Conservation (phyloP, 805 yeast genomes). For the Jamesozyma piceae region DNA sequence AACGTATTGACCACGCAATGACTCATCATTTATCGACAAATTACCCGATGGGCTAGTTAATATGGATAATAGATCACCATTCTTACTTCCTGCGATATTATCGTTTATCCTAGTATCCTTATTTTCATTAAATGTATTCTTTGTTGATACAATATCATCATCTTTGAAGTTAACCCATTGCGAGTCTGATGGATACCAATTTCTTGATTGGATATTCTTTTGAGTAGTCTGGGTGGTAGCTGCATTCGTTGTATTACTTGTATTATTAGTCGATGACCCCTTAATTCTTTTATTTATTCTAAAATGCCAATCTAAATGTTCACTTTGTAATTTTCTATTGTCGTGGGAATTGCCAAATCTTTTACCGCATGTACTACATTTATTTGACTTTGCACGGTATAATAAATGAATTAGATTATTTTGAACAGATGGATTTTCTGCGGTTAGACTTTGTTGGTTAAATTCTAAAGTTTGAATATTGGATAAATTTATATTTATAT, state of each 20-base stretch:
- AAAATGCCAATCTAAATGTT: conserved; percentile 94
- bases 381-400: conserved; percentile 47
- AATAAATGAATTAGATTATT: conserved; percentile 26
- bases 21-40: conserved; percentile 20
- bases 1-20: conserved; percentile 42
- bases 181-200: conserved; percentile 68
- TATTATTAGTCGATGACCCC: conserved; percentile 25
- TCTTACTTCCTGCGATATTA: background rate
- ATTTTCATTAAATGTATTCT: conserved; percentile 8
- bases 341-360: conserved; percentile 56
- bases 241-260: conserved; percentile 10
- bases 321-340: conserved; percentile 45
- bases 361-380: conserved; percentile 85
- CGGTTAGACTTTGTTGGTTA: conserved; percentile 28
- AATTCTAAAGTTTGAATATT: conserved; percentile 25
- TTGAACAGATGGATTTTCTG: conserved; percentile 20
- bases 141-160: conserved; percentile 43
- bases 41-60: conserved; percentile 4
- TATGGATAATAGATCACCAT: background rate
- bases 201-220: conserved; percentile 54
- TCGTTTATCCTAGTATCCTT: background rate
- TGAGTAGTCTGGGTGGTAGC: conserved; percentile 10
- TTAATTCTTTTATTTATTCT: conserved; percentile 74
- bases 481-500: conserved; percentile 21
- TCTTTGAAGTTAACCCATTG: conserved; percentile 73